Percentiles rank a stretch among this genome's conserved stretches.
Conservation (phyloP, 257 asterid species). For the Solanum sejunctum region DNA sequence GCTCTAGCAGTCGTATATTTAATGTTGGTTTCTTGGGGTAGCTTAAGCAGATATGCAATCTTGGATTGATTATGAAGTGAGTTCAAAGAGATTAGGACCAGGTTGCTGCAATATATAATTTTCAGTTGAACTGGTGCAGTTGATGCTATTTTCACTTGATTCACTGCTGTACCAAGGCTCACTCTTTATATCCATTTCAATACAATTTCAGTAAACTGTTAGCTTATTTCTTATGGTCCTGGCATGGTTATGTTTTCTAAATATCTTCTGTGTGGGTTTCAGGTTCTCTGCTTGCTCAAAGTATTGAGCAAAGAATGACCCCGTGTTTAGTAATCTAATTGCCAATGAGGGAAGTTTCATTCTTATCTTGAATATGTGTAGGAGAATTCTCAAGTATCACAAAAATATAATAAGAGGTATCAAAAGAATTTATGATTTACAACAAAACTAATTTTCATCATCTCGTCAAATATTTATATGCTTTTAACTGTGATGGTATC, state of each 20-base stretch:
- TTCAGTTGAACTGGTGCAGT: constrained; percentile 15
- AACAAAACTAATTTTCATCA: no score
- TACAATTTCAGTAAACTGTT: background rate
- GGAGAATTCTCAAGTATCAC: no score
- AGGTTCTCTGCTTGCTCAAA: constrained; percentile 19
- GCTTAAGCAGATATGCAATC: no score
- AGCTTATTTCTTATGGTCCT: background rate
- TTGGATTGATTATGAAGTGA: no score
- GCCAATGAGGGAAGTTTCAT: constrained; percentile 30
- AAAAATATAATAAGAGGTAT: no score
- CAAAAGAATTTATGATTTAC: no score
- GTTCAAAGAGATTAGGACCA: no score
- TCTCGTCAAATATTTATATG: no score
- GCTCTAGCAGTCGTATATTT: no score
- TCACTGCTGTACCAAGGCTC: background rate
- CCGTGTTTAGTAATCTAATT: constrained; percentile 51
- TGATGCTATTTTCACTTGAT: constrained; percentile 11
- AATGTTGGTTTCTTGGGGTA: no score
- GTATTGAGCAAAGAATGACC: constrained; percentile 13
- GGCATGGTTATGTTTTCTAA: background rate
- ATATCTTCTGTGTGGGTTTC: constrained; percentile 4
- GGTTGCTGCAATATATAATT: constrained; percentile 18
- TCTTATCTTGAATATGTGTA: no score
- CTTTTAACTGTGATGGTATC: no score
- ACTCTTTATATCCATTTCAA: background rate